Conservation (phyloP, 1,284 basidiomycete genomes). For the Papiliotrema nemorosa region DNA sequence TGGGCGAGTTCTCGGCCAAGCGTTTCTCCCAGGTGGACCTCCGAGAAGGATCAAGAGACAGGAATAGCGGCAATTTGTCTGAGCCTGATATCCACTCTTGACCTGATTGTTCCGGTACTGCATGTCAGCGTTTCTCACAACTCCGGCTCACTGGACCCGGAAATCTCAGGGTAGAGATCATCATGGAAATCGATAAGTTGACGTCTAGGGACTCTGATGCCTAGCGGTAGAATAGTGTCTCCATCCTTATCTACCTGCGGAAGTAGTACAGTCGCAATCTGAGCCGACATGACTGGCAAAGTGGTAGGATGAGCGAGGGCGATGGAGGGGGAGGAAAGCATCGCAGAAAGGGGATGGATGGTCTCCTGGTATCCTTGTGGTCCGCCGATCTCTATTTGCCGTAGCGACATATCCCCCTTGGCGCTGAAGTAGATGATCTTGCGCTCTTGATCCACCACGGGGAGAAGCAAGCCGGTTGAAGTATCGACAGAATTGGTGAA, state of each 20-base stretch:
- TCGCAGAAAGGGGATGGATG: constrained; percentile 32
- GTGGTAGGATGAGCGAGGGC: constrained; percentile 37
- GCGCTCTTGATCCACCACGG: constrained; percentile 47
- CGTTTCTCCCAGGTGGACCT: constrained; percentile 28
- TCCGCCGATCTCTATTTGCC: constrained; percentile 48
- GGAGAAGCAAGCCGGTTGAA: constrained; percentile 43
- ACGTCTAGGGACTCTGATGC: constrained; percentile 47
- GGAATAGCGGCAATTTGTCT: constrained; percentile 27
- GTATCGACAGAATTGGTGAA: constrained; percentile 47
- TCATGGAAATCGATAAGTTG: constrained; percentile 52
- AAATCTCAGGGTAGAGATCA: constrained; percentile 49
- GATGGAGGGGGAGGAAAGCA: constrained; percentile 38
- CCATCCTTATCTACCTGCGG: constrained; percentile 43
- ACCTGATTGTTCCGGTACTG: constrained; percentile 42
- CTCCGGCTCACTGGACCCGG: constrained; percentile 26
- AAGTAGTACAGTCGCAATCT: constrained; percentile 48
- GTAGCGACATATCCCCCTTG: constrained; percentile 49
- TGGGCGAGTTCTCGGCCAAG: constrained; percentile 1
- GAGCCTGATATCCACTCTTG: constrained; percentile 43
- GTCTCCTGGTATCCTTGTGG: constrained; percentile 43
- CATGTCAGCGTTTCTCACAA: constrained; percentile 11
- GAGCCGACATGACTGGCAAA: constrained; percentile 50
- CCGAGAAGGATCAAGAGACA: constrained; percentile 36
- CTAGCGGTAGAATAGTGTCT: constrained; percentile 45
- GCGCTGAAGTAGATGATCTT: constrained; percentile 48